Evolutionary conservation across 306 rosid genomes (phyloP).

Genomic region (Begonia fuchsioides): DNA sequence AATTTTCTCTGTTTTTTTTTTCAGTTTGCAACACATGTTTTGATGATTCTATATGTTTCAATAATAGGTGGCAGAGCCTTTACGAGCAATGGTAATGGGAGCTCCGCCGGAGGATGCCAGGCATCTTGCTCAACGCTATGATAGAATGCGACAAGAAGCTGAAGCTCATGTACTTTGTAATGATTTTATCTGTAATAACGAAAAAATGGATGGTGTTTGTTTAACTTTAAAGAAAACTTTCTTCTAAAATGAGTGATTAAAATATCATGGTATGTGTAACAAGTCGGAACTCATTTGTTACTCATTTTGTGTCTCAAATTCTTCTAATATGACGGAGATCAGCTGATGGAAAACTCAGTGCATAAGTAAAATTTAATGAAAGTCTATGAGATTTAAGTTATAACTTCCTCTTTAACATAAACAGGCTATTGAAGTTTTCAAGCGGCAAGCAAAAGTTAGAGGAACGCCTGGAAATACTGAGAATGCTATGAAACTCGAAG

Average conservation of each 20-base stretch:
- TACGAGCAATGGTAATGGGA: slow-evolving; percentile 94
- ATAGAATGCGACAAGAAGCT: slow-evolving; percentile 91
- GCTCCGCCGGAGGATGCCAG: slow-evolving; percentile 98
- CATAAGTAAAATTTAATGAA: not conserved
- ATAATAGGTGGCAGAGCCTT: slow-evolving; percentile 77
- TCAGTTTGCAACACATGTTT: too few species aligned
- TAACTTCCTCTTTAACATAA: slow-evolving; percentile 40
- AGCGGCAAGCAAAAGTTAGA: slow-evolving; percentile 72
- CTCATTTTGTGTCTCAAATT: too few species aligned
- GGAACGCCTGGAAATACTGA: slow-evolving; percentile 75
- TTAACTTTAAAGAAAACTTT: too few species aligned
- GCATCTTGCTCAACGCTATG: slow-evolving; percentile 95
- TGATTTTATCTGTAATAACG: too few species aligned
- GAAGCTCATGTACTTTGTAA: slow-evolving; percentile 66
- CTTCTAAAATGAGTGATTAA: too few species aligned
- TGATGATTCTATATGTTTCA: too few species aligned
- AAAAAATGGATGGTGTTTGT: too few species aligned
- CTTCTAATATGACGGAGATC: too few species aligned
- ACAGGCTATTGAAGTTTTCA: slow-evolving; percentile 93
- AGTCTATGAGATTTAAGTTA: not conserved
- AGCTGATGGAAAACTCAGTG: not conserved
- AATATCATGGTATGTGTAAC: too few species aligned
- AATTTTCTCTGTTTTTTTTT: too few species aligned
- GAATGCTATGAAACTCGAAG: slow-evolving; percentile 67
- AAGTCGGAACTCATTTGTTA: too few species aligned